Evolutionary conservation across 1,284 basidiomycete genomes (phyloP).

Genomic region (Rhodotorula mucilaginosa): DNA sequence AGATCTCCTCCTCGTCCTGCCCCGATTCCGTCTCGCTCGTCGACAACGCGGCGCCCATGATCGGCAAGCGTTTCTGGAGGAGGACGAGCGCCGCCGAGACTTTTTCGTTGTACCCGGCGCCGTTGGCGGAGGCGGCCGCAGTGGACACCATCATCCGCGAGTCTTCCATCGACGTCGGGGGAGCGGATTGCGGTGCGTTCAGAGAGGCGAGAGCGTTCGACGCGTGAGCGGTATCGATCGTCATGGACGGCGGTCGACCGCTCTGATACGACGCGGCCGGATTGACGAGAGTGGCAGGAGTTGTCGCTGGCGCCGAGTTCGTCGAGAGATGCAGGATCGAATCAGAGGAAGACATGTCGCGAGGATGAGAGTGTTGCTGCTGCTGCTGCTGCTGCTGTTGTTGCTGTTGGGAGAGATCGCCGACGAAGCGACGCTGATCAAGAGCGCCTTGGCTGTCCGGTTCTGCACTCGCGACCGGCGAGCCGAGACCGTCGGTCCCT

Average conservation of each 20-base stretch:
- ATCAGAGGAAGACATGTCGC: background rate
- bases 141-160: background rate
- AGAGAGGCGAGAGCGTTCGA: slow-evolving; percentile 1
- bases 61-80: slow-evolving; percentile 35
- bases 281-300: background rate
- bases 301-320: background rate
- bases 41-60: slow-evolving; percentile 38
- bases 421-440: slow-evolving; percentile 10
- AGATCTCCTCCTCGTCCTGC: slow-evolving; percentile 41
- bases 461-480: slow-evolving; percentile 10
- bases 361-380: background rate
- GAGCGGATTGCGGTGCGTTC: slow-evolving; percentile 5
- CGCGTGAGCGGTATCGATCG: slow-evolving; percentile 16
- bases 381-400: background rate
- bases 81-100: slow-evolving; percentile 33
- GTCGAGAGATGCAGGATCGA: background rate
- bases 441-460: slow-evolving; percentile 7
- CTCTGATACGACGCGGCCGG: slow-evolving; percentile 16
- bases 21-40: slow-evolving; percentile 29
- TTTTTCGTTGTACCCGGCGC: slow-evolving; percentile 23
- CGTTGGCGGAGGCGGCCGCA: too few relatives aligned
- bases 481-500: background rate
- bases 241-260: background rate
- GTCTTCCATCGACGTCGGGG: slow-evolving; percentile 9
- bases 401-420: background rate